Evolutionary conservation across 768 basidiomycete genomes (phyloP).

Genomic region (Kwoniella europaea): DNA sequence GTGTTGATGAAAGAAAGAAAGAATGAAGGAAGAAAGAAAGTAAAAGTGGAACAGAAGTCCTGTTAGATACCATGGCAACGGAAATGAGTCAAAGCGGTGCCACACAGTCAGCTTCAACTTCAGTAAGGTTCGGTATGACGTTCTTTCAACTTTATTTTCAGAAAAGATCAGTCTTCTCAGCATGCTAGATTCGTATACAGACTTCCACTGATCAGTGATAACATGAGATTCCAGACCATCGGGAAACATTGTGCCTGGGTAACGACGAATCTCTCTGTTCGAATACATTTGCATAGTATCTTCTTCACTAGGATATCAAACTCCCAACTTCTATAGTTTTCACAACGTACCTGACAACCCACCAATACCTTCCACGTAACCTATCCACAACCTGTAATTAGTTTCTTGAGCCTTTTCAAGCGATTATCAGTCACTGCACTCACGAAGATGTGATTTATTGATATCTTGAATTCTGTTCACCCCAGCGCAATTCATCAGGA

Average conservation of each 20-base stretch:
- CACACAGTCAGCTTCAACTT: neutral
- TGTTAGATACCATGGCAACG: neutral
- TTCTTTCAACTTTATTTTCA: neutral
- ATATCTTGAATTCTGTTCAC: slow-evolving; percentile 17
- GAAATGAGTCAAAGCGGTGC: neutral
- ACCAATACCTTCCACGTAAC: slow-evolving; percentile 1
- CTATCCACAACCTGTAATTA: neutral
- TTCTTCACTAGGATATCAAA: neutral
- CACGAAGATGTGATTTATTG: slow-evolving; percentile 20
- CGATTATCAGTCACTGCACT: neutral
- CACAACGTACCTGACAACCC: neutral
- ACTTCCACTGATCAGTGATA: too few relatives aligned
- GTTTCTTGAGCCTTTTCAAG: neutral
- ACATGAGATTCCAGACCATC: too few relatives aligned
- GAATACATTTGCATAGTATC: too few relatives aligned
- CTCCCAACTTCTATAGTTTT: neutral
- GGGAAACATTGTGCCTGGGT: too few relatives aligned
- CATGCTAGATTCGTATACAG: neutral
- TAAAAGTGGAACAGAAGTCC: too few relatives aligned
- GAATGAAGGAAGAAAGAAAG: neutral
- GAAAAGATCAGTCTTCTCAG: neutral
- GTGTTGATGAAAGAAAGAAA: neutral
- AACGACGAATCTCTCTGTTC: too few relatives aligned
- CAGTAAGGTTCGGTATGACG: too few relatives aligned
- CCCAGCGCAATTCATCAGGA: slow-evolving; percentile 21